Conservation (phyloP, 2,329 filamentous ascomycete species). For the Aspergillus fumigatiaffinis region DNA sequence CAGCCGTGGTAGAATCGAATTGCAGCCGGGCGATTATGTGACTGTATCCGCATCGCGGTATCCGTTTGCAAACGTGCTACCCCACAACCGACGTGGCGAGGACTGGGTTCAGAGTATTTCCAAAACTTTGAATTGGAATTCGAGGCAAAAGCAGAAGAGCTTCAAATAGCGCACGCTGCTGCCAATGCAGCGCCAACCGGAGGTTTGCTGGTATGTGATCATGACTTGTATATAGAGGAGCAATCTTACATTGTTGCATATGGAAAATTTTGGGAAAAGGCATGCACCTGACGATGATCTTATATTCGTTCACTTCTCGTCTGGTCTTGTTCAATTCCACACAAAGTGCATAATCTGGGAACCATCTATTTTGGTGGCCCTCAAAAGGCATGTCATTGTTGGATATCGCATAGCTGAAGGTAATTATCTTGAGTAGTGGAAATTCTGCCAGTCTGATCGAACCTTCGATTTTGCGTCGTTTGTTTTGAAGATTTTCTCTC, state of each 20-base stretch:
- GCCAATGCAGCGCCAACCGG: not conserved
- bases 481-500: constrained; percentile 9
- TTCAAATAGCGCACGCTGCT: constrained; percentile 20
- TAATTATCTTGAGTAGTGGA: not conserved
- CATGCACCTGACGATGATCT: not conserved
- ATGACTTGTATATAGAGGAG: not conserved
- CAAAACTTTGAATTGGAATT: constrained; percentile 50
- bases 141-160: constrained; percentile 44
- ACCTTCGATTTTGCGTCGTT: constrained; percentile 5
- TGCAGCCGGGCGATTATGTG: constrained; percentile 49
- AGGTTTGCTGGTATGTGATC: not conserved
- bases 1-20: constrained; percentile 37
- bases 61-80: constrained; percentile 49
- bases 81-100: constrained; percentile 41
- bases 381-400: not conserved
- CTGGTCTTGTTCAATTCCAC: not conserved
- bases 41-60: constrained; percentile 51
- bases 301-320: not conserved
- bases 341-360: not conserved
- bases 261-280: not conserved
- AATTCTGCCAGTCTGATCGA: not conserved
- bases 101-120: constrained; percentile 51
- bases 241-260: not conserved
- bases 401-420: not conserved
- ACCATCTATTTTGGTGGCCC: not conserved